Evolutionary conservation across 352 stramenopile genomes (phyloP), one percentile per base, ranked within the genome.

Genomic region (Globisporangium iwayamae): DNA sequence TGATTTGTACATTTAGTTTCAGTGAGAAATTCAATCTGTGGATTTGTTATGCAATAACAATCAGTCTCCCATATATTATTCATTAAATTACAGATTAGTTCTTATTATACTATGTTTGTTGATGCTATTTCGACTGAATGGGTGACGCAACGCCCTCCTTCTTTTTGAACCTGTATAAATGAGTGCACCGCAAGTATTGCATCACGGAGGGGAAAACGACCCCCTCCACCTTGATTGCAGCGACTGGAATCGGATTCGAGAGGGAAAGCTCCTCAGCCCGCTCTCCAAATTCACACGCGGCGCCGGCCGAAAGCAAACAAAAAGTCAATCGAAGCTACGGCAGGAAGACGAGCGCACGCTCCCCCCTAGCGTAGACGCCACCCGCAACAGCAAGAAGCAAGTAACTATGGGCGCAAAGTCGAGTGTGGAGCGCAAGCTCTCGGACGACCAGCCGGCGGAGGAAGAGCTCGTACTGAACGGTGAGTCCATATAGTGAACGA

Each of bases 391-490:
- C 43, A 34, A n/a, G 13, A 46, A 36, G 36, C 16, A 60, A 41
- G 10, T 13, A 47, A 53, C 11, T 41, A 70, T 68, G 62, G 66
- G 61, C 13, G 56, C 47, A n/a, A 38, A 38, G 3, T 62, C 57
- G 36, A 70, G 59, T 66, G 58, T 36, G 48, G 76, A 87, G 61
- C 73, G 70, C 68, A 88, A 89, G 62, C 67, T 74, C 20, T 83
- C 72, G 54, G 76, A 83, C 11, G 75, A 90, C 11, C 74, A 83
- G 34, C 70, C 71, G 25, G 65, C 71, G 30, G 68, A 80, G 34
- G 70, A 80, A 30, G 76, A 90, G 65, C 73, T 84, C 55, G 75
- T 87, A 34, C 65, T 90, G 36, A 92, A 92, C 53, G 79, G 83
- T 90, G 53, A 65, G 77, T 70, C 38, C 3, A 18, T 43, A 39